Percentiles rank a stretch among this genome's conserved stretches.
phyloP scores from a whole-genome alignment of 2,329 filamentous ascomycete genomes.

The Fusarium veterinarium region DNA sequence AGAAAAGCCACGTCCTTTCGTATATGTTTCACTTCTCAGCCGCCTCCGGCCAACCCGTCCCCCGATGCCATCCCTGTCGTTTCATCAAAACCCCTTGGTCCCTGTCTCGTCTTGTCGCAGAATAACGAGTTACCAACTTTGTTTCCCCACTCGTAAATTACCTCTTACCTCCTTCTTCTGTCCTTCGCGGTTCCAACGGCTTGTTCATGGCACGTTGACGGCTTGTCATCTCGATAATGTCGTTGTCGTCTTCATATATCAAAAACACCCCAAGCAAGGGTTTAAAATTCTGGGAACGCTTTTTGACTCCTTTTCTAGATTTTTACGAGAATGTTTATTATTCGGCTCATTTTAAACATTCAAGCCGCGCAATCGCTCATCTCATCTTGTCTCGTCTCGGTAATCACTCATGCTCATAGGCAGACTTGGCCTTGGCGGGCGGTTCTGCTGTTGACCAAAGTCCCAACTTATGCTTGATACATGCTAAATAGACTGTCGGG shows the following conservation, averaged over 20 bases:
- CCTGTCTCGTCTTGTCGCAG: constrained; percentile 33
- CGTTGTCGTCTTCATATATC: constrained; percentile 18
- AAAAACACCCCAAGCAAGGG: constrained; percentile 26
- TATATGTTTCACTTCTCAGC: constrained; percentile 27
- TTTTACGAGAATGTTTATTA: background rate
- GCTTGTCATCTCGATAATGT: constrained; percentile 11
- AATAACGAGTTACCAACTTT: constrained; percentile 26
- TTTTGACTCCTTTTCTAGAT: background rate
- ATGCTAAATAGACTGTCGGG: background rate
- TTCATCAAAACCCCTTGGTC: constrained; percentile 31
- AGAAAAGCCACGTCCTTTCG: constrained; percentile 1
- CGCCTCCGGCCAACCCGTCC: constrained; percentile 18
- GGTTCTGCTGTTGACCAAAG: constrained; percentile 10
- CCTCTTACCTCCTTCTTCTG: background rate
- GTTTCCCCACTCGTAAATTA: constrained; percentile 23
- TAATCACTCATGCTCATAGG: constrained; percentile 14
- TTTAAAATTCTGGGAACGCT: background rate
- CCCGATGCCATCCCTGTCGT: constrained; percentile 24
- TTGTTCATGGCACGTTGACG: background rate
- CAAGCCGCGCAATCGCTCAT: constrained; percentile 21
- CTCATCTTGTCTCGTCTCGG: constrained; percentile 19
- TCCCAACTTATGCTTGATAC: background rate
- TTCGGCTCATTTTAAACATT: background rate
- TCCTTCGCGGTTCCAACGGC: constrained; percentile 3
- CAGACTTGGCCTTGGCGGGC: constrained; percentile 24